Evolutionary conservation across 2,329 filamentous ascomycete species (phyloP), one percentile per base, ranked within the genome.

Genomic region (Nannizzia gypsea): DNA sequence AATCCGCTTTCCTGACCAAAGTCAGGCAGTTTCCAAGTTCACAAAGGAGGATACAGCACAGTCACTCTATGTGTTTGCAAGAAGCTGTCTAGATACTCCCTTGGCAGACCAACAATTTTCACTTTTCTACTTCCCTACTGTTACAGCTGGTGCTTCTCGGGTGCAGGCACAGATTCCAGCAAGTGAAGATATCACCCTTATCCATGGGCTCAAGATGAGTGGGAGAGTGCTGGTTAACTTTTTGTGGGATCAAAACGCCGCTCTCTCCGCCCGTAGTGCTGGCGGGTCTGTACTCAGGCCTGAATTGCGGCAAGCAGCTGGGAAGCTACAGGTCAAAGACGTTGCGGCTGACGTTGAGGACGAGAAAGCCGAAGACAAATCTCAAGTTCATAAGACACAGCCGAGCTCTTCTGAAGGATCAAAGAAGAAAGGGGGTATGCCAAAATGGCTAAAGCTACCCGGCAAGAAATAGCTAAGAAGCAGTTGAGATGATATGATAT

Each of bases 1-100:
- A 64, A 82, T 96, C 56, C 87, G 91, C 26, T 91, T 96, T 66
- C 92, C 92, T 0, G 91, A 97, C 70, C 88, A 91, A 66, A 88
- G 85, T 60, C 84, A 86, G 58, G 83, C 90, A 34, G 83, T 90
- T 57, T 86, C 86, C 74, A 81, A 79, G n/a, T 84, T 95, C 65
- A 80, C 79, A 1, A 83, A 83, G 20, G 71, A 77, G 1, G 86
- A 91, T 58, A 90, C 88, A 0, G 87, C 86, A 1, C 78, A 80
- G 2, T 81, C 82, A 57, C 77, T 99, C 1, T 90, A 97, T 73
- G 76, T 78, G 13, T 89, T 87, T 64, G 88, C 96, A 17, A 79
- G 84, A 58, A 78, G 78, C 48, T 83, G 92, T 63, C 85, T 99
- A 71, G 81, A 83, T 1, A 72, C 83, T 31, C 60, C 64, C 36